Evolutionary conservation across 2,329 filamentous ascomycete genomes (phyloP).

Genomic region (Xylaria sp.): DNA sequence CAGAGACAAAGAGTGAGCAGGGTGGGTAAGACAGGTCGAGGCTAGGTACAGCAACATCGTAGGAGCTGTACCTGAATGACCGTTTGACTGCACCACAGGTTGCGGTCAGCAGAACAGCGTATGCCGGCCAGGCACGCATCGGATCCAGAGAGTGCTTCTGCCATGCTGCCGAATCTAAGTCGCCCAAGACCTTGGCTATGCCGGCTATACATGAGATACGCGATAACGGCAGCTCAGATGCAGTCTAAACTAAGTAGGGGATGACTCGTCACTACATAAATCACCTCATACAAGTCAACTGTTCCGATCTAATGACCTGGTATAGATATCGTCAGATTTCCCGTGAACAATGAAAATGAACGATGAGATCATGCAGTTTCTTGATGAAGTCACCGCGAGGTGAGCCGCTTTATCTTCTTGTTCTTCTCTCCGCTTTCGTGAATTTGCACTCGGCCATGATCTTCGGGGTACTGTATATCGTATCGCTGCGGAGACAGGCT

Average conservation of each 20-base stretch:
- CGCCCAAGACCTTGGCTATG: constrained; percentile 13
- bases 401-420: neutral
- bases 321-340: neutral
- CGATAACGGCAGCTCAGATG: constrained; percentile 20
- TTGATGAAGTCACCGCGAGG: neutral
- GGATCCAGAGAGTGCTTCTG: constrained; percentile 1
- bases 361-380: neutral
- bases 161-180: constrained; percentile 13
- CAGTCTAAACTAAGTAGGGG: neutral
- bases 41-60: constrained; percentile 10
- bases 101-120: constrained; percentile 34
- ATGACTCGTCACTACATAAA: constrained; percentile 10
- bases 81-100: constrained; percentile 22
- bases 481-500: neutral
- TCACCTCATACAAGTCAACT: constrained; percentile 10
- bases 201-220: constrained; percentile 22
- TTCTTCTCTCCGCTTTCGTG: neutral
- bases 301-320: neutral
- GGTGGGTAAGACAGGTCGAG: constrained; percentile 12
- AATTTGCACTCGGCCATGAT: neutral
- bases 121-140: constrained; percentile 15
- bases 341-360: neutral
- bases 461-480: neutral
- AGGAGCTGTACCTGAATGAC: constrained; percentile 10
- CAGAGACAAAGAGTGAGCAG: constrained; percentile 6